These are phyloP conservation scores for Rhododendron williamsianum DNA, from an alignment of 148 eudicot genomes.

Conservation along the genomic window DNA sequence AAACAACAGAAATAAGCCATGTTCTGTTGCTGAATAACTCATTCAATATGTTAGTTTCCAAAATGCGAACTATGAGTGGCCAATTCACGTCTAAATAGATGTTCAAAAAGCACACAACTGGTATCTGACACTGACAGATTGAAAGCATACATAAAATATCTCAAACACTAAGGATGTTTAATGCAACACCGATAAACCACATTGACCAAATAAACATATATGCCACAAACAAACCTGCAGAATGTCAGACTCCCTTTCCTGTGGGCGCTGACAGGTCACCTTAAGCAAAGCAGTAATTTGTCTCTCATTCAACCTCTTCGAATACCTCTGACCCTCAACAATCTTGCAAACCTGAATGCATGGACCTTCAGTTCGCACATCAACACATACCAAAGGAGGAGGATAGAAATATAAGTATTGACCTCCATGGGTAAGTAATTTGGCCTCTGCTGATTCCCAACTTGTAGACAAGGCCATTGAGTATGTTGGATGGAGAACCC, in stretches of 20 bases:
- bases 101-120: neutral
- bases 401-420: neutral
- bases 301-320: slow-evolving; percentile 69
- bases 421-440: slow-evolving; percentile 97
- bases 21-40: neutral
- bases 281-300: slow-evolving; percentile 79
- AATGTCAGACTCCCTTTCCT: slow-evolving; percentile 65
- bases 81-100: neutral
- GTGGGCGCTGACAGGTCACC: slow-evolving; percentile 87
- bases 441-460: slow-evolving; percentile 71
- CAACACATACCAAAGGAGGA: neutral
- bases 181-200: neutral
- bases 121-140: neutral
- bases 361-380: neutral
- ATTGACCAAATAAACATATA: neutral
- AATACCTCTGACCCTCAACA: slow-evolving; percentile 83
- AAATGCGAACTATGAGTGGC: neutral
- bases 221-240: slow-evolving; percentile 41
- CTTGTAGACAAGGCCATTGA: slow-evolving; percentile 86
- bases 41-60: neutral
- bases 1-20: neutral
- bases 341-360: slow-evolving; percentile 68
- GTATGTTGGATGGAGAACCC: slow-evolving; percentile 64
- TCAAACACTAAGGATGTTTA: neutral
- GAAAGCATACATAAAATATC: neutral